Percentiles rank a stretch among this genome's conserved stretches.
Conservation (phyloP, 129 eudicot genomes). For the Chrysanthemum seticuspe region DNA sequence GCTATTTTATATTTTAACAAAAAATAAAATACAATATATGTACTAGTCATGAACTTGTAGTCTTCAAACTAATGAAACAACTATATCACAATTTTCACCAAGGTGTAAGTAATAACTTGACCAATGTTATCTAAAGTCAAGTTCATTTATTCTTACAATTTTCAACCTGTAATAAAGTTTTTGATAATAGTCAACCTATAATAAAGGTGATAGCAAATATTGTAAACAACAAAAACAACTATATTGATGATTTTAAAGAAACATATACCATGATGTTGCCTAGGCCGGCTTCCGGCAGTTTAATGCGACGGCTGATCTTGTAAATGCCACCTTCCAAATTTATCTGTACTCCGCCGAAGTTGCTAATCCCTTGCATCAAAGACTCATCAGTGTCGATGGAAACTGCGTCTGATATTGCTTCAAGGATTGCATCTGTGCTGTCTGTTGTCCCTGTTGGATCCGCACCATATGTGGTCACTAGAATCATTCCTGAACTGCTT, state of each 20-base stretch:
- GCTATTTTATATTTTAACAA: too few relatives aligned
- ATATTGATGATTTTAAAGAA: background rate
- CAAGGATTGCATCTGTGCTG: conserved; percentile 68
- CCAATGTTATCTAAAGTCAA: too few relatives aligned
- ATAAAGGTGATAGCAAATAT: background rate
- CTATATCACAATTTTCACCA: background rate
- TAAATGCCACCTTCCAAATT: conserved; percentile 75
- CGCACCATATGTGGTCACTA: conserved; percentile 73
- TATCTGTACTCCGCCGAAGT: conserved; percentile 76
- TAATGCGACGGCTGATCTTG: conserved; percentile 62
- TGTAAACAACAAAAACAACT: background rate
- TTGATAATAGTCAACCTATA: background rate
- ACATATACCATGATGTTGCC: conserved; percentile 62
- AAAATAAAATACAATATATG: too few relatives aligned
- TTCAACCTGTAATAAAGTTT: background rate
- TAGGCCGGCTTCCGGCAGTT: conserved; percentile 54
- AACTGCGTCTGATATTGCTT: conserved; percentile 62
- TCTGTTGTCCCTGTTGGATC: conserved; percentile 81
- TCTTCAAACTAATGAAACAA: too few relatives aligned
- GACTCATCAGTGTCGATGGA: conserved; percentile 36
- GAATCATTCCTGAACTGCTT: conserved; percentile 41
- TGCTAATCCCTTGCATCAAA: conserved; percentile 57
- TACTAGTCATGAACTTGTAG: too few relatives aligned
- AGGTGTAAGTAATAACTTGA: background rate
- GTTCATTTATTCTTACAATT: too few relatives aligned